phyloP scores from a whole-genome alignment of 495 filamentous ascomycete genomes.

The Aspergillus avenaceus region DNA sequence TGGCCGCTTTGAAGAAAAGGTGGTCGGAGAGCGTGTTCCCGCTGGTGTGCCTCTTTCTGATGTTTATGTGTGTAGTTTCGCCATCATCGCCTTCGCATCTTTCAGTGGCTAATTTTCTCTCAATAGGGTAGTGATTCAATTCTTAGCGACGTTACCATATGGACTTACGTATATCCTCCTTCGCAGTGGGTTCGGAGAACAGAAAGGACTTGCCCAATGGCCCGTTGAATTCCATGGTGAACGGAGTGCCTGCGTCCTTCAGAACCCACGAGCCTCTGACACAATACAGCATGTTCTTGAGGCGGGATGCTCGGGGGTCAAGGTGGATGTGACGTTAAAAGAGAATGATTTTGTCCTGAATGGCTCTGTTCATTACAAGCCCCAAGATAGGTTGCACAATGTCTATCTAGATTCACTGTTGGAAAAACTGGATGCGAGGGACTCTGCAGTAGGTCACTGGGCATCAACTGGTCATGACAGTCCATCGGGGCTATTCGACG shows the following conservation, averaged over 20 bases:
- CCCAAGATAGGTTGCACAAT: conserved; percentile 53
- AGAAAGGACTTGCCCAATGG: conserved; percentile 11
- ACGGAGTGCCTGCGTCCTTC: conserved; percentile 56
- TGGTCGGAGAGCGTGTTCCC: conserved; percentile 24
- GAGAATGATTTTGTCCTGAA: conserved; percentile 51
- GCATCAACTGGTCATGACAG: neutral
- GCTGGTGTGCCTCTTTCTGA: conserved; percentile 24
- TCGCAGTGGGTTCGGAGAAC: neutral
- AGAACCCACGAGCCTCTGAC: conserved; percentile 66
- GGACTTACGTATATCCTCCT: conserved; percentile 13
- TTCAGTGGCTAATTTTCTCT: neutral
- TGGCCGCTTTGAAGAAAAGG: conserved; percentile 3
- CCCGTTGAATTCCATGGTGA: conserved; percentile 21
- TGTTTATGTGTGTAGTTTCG: conserved; percentile 27
- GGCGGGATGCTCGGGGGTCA: conserved; percentile 58
- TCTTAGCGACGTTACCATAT: conserved; percentile 14
- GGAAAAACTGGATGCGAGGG: conserved; percentile 50
- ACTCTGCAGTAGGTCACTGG: conserved; percentile 25
- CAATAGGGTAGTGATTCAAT: conserved; percentile 18
- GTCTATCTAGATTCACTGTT: conserved; percentile 65
- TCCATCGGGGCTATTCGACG: conserved; percentile 57
- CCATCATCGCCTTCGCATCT: neutral
- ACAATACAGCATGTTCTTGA: conserved; percentile 52
- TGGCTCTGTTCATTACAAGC: conserved; percentile 48
- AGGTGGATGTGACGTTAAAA: conserved; percentile 71